Percentiles rank a stretch among this genome's conserved stretches.
Conservation (phyloP, 176 grass and related monocot genomes). For the Oryza coarctata region DNA sequence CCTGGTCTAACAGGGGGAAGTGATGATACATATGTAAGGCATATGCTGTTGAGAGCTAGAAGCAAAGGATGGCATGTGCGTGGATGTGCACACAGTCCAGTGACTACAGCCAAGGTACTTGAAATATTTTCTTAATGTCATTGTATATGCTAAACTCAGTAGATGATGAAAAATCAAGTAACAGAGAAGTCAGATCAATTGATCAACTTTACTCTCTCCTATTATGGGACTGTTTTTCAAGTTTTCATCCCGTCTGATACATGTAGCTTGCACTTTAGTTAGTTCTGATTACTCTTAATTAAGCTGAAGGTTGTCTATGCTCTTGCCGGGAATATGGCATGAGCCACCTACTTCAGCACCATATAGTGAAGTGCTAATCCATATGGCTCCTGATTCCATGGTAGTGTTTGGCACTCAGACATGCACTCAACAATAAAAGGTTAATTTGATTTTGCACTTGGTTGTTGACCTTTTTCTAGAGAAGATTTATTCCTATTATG, state of each 20-base stretch:
- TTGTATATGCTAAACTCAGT: neutral
- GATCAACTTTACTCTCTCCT: neutral
- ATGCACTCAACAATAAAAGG: neutral
- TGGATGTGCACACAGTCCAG: constrained; percentile 85
- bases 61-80: constrained; percentile 84
- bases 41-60: constrained; percentile 95
- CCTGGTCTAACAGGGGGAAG: constrained; percentile 93
- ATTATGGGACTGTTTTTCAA: constrained; percentile 1
- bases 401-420: neutral
- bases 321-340: constrained; percentile 13
- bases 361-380: neutral
- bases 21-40: constrained; percentile 94
- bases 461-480: neutral
- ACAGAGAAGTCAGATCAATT: neutral
- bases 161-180: neutral
- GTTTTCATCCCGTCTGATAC: constrained; percentile 25
- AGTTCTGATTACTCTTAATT: neutral
- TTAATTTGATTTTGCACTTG: neutral
- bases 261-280: neutral
- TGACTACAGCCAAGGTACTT: constrained; percentile 89
- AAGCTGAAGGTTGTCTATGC: neutral
- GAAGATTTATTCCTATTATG: neutral
- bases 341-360: neutral
- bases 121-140: neutral
- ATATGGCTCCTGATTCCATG: neutral